Percentiles rank a stretch among this genome's conserved stretches.
phyloP scores from a whole-genome alignment of 1,284 basidiomycete genomes.

The Sutorius eximius region DNA sequence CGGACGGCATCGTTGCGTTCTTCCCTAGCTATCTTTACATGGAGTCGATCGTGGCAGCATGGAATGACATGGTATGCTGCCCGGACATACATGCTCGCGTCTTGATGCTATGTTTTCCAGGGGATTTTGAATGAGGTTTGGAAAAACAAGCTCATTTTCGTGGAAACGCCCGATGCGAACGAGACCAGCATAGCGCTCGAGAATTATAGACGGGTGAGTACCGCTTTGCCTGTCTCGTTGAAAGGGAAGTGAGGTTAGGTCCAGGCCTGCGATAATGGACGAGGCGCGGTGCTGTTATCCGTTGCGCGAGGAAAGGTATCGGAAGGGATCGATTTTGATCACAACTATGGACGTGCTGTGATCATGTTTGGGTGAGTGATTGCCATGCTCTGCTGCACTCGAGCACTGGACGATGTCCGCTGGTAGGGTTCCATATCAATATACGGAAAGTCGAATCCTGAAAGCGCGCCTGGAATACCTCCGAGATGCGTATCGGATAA shows the following conservation, averaged over 20 bases:
- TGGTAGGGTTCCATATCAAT: conserved; percentile 91
- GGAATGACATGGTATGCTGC: conserved; percentile 95
- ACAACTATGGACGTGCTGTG: conserved; percentile 98
- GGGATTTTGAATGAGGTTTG: conserved; percentile 99
- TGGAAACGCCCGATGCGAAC: conserved; percentile 98
- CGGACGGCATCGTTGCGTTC: conserved; percentile 99
- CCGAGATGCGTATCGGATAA: conserved; percentile 96
- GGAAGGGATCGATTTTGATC: conserved; percentile 99
- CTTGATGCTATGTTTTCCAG: conserved; percentile 42
- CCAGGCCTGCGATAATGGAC: conserved; percentile 97
- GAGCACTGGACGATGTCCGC: conserved; percentile 9
- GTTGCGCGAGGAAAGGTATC: conserved; percentile 99
- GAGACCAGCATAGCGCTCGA: conserved; percentile 98
- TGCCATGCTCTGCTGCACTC: conserved; percentile 20
- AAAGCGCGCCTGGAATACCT: conserved; percentile 98
- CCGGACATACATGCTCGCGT: not conserved
- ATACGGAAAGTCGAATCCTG: conserved; percentile 96
- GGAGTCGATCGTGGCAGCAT: conserved; percentile 99
- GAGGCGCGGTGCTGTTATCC: conserved; percentile 94
- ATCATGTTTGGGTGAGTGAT: conserved; percentile 93
- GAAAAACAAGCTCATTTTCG: conserved; percentile 99
- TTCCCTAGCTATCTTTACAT: conserved; percentile 99
- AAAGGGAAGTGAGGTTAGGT: not conserved
- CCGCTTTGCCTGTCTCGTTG: not conserved
- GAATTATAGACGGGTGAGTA: conserved; percentile 88